Conservation (phyloP, 23 red algal species). For the Chondrus crispus region DNA sequence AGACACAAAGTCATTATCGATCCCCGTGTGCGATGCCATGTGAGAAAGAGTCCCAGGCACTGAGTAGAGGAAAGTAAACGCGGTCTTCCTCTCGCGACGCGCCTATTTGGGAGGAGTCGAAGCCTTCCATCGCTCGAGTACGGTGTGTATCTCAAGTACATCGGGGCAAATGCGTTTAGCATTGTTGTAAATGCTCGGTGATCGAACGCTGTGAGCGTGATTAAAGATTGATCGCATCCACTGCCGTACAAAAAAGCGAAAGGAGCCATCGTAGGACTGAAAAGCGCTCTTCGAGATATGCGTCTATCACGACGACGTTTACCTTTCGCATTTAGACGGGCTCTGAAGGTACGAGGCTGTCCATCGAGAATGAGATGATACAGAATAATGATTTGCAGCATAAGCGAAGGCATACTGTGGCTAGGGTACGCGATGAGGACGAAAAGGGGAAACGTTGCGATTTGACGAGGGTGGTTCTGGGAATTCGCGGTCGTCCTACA, state of each 20-base stretch:
- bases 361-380: too few relatives aligned
- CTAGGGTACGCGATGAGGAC: too few relatives aligned
- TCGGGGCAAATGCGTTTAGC: neutral
- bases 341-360: too few relatives aligned
- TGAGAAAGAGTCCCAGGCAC: neutral
- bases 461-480: too few relatives aligned
- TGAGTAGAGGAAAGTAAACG: neutral
- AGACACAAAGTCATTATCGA: conserved; percentile 11
- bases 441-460: too few relatives aligned
- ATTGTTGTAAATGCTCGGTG: neutral
- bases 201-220: neutral
- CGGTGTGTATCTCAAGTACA: neutral
- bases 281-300: too few relatives aligned
- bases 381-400: too few relatives aligned
- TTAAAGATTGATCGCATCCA: neutral
- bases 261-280: too few relatives aligned
- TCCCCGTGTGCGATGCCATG: neutral
- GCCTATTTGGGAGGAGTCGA: neutral
- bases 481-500: too few relatives aligned
- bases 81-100: neutral
- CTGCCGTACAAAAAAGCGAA: neutral
- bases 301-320: too few relatives aligned
- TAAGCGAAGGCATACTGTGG: too few relatives aligned
- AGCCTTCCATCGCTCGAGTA: neutral
- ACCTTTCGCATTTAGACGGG: too few relatives aligned